phyloP scores from a whole-genome alignment of 352 stramenopile genomes.

The Saprolegnia diclina region DNA sequence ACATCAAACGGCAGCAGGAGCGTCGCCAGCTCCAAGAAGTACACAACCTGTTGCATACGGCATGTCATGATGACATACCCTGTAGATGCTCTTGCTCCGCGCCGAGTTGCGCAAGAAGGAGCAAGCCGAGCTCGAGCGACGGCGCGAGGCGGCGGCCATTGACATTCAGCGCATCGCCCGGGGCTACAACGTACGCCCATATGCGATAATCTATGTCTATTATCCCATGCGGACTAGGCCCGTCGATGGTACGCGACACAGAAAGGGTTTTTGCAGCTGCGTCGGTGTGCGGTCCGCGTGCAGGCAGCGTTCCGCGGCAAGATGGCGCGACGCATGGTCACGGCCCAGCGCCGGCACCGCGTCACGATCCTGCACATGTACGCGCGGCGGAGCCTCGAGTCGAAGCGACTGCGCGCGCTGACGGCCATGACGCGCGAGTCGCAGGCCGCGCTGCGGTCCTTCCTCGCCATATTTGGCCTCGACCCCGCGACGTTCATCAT shows the following conservation, averaged over 20 bases:
- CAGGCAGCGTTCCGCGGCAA: conserved; percentile 69
- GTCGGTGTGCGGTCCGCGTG: conserved; percentile 44
- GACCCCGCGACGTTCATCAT: conserved; percentile 70
- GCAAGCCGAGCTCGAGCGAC: conserved; percentile 40
- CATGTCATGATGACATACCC: not conserved
- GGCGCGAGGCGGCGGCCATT: conserved; percentile 43
- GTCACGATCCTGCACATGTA: conserved; percentile 75
- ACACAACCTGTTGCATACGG: not conserved
- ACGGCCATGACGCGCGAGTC: conserved; percentile 52
- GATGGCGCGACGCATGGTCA: conserved; percentile 54
- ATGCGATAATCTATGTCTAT: not conserved
- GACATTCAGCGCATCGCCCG: conserved; percentile 69
- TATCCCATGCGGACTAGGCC: not conserved
- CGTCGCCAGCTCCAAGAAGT: conserved; percentile 60
- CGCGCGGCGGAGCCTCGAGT: conserved; percentile 50
- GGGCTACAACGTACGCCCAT: conserved; percentile 38
- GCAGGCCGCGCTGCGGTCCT: conserved; percentile 53
- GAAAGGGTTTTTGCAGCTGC: conserved; percentile 43
- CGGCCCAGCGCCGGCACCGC: conserved; percentile 62
- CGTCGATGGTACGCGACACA: conserved; percentile 52
- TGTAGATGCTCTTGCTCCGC: conserved; percentile 41
- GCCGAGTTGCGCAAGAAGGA: conserved; percentile 48
- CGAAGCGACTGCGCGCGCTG: conserved; percentile 49
- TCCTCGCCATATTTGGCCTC: conserved; percentile 70
- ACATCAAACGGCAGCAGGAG: conserved; percentile 57